Base-by-base conservation (phyloP, 768 basidiomycete species). In the Mycena alexandri region DNA sequence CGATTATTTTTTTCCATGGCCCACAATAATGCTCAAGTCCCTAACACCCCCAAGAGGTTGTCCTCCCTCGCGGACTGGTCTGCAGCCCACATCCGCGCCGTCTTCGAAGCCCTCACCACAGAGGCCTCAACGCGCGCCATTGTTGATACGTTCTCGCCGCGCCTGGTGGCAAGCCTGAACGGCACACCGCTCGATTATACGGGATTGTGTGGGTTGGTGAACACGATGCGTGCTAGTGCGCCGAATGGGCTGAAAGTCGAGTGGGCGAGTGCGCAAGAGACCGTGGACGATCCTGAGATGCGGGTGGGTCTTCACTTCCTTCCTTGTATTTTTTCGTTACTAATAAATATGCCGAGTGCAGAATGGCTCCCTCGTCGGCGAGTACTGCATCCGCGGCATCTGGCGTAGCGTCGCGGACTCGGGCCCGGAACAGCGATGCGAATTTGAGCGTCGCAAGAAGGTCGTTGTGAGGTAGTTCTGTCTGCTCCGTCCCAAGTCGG, bases 311-410 rank as follows among this genome's bases (percentile, higher is more conserved):
- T 38, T 38, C n/a, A 21, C 41, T 67, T 41, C 48, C 34, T 36
- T 11, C 54, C 11, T 19, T 58, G 41, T 19, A 25, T 51, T 33
- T 46, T 63, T 22, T 25, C 55, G 50, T 58, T 67, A 63, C 56
- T 64, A 34, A 62, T 59, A 38, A 38, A 14, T 14, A 44, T n/a
- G n/a, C n/a, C 34, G 38, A 29, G 21, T 9, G 58, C 33, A 88
- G 86, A 77, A 79, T 65, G 87, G 87, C 36, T 76, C 80, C 13
- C 83, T 87, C 52, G 84, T 83, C 41, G 86, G 86, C 19, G 78
- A 81, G 57, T 88, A 88, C 74, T 71, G 83, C 53, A 85, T 87
- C 67, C 79, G 80, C 50, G 86, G 86, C n/a, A 79, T 87, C 29
- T 79, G 77, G 51, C 82, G 80, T 71, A 71, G 65, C 33, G 29